Evolutionary conservation across 176 grass and related monocot species (phyloP), one percentile per base, ranked within the genome.

Genomic region (Paspalum vaginatum): DNA sequence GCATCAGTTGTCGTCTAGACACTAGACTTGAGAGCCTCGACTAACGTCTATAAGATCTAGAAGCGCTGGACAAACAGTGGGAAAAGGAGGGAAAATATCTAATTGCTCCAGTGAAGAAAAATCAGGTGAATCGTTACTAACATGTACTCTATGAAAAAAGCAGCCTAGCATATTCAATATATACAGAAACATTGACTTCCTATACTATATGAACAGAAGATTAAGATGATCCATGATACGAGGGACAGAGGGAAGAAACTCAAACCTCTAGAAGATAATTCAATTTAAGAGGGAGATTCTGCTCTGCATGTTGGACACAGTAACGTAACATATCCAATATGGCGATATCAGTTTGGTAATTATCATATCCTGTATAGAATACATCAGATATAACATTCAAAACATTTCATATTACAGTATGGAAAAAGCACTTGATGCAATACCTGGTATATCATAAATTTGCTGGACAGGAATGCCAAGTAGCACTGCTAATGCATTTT

Each of bases 381-480:
- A 41, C 70, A 74, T 85, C 41, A 49, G n/a, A 45, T 51, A 17
- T 47, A 18, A 39, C 13, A 38, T 12, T 57, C 13, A 57, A 26
- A 77, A 46, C 32, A 49, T 14, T 74, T 37, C 20, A 47, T 42
- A 64, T 12, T 21, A 50, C 11, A 81, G 56, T 12, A 38, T 68
- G 51, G n/a, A 8, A 50, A 61, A 67, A 26, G 61, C 22, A 64
- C n/a, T 55, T 11, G 21, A 48, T 15, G 32, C 24, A 65, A 40
- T 73, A 93, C 91, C 87, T 88, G 91, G 68, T 50, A 93, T 85
- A 77, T 83, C 81, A 90, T 90, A 93, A 66, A 90, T 88, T 84
- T 93, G 85, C 61, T 85, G 62, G 12, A 84, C 73, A 76, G 91
- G 85, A 85, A 93, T 87, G 60, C 63, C 74, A 22, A 93, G 60